Base-by-base conservation (phyloP, 2,329 filamentous ascomycete genomes). In the Colletotrichum falcatum region DNA sequence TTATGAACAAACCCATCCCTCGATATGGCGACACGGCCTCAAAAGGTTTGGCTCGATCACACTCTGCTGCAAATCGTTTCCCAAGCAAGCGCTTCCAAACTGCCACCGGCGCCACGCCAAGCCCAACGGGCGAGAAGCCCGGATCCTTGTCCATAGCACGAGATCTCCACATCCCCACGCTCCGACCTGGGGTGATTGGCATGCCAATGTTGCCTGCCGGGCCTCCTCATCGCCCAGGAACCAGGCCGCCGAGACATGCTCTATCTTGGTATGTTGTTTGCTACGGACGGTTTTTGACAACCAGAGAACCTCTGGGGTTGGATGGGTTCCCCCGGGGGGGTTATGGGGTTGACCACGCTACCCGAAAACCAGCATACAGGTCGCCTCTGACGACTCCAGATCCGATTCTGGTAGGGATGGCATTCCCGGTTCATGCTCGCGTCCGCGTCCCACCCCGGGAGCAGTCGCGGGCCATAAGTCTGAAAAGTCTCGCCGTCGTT, bases 301-400 rank as follows among this genome's bases (percentile, higher is more conserved):
- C n/a, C 28, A 35, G 39, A 35, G 54, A 56, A 42, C 35, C 54
- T 56, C 54, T 56, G 54, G 54, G 54, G 54, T 56, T 56, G 54
- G 37, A 37, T 28, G n/a, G 14, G 3, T 37, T 39, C 54, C 12
- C 35, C n/a, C n/a, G n/a, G 12, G 54, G 30, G 53, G 54, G 54
- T 9, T 16, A 26, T 28, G 54, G 54, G 54, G 54, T 56, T 20
- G 5, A 56, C 35, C 35, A 23, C 12, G 14, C 35, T 56, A 23
- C 20, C 37, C n/a, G 16, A 18, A 12, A 18, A 26, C 30, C 54
- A n/a, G n/a, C 54, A 26, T 56, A 20, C 14, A 20, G 53, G 4
- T 56, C 53, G 23, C 37, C 12, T 56, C 54, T 56, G 33, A 39
- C 33, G 33, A 39, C 20, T 39, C 37, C 6, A 39, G n/a, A 23